These are phyloP conservation scores for Fraxinus pennsylvanica DNA, from an alignment of 257 asterid genomes.

Conservation along the genomic window DNA sequence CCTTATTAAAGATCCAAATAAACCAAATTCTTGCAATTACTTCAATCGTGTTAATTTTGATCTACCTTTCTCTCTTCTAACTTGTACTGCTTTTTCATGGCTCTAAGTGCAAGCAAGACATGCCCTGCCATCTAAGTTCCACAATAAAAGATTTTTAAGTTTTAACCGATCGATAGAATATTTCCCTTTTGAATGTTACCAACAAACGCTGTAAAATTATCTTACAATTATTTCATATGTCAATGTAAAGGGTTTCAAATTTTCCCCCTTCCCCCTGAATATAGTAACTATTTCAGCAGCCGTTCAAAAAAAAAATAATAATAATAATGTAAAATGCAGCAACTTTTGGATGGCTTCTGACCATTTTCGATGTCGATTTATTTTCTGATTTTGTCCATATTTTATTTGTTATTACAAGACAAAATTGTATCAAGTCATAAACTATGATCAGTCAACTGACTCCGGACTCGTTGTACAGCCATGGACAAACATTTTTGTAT, in stretches of 20 bases:
- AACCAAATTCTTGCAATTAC: neutral
- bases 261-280: neutral
- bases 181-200: neutral
- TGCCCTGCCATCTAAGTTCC: neutral
- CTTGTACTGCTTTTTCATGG: neutral
- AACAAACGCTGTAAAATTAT: neutral
- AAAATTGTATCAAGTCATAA: neutral
- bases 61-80: neutral
- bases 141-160: neutral
- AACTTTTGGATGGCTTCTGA: neutral
- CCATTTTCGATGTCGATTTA: neutral
- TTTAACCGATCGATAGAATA: neutral
- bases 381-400: conserved; percentile 1
- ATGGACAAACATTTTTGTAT: neutral
- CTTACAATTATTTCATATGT: neutral
- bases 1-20: neutral
- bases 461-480: neutral
- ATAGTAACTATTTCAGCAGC: neutral
- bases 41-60: neutral
- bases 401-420: neutral
- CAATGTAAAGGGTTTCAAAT: neutral
- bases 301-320: neutral
- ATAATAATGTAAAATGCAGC: neutral
- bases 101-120: neutral
- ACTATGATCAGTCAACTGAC: neutral